Conservation (phyloP, 176 grass and related monocot species). For the Themeda triandra region DNA sequence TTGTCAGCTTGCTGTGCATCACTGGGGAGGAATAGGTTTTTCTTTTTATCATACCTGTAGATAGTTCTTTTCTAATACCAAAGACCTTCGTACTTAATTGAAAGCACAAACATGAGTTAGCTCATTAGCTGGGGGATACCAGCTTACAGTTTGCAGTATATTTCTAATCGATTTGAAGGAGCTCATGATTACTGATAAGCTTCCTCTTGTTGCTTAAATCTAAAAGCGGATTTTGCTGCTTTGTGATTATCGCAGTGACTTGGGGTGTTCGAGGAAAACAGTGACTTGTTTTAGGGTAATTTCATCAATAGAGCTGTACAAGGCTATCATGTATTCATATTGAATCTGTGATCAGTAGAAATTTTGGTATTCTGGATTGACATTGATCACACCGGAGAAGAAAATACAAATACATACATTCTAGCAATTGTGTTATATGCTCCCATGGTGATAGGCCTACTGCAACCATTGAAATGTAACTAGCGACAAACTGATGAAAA, state of each 20-base stretch:
- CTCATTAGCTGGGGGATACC: not conserved
- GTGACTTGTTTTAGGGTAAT: not conserved
- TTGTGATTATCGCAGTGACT: not conserved
- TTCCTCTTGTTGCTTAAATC: not conserved
- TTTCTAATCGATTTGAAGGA: not conserved
- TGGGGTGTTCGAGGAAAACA: not conserved
- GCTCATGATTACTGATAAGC: not conserved
- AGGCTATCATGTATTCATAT: not conserved
- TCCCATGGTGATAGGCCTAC: not conserved
- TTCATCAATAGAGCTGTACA: not conserved
- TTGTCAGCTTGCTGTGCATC: not conserved
- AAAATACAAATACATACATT: not conserved
- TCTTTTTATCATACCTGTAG: not conserved
- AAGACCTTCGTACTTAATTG: not conserved
- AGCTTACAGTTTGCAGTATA: not conserved
- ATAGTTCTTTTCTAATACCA: not conserved
- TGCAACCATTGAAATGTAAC: not conserved
- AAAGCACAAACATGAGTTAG: not conserved
- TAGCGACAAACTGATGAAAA: not conserved
- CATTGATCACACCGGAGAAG: not conserved
- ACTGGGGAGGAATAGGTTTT: too few relatives aligned
- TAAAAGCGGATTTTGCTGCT: not conserved
- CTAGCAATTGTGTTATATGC: not conserved
- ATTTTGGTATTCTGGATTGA: not conserved
- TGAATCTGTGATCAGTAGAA: not conserved